These are phyloP conservation scores for Aureobasidium leucospermi DNA, from an alignment of 2,329 filamentous ascomycete species.

Conservation along the genomic window DNA sequence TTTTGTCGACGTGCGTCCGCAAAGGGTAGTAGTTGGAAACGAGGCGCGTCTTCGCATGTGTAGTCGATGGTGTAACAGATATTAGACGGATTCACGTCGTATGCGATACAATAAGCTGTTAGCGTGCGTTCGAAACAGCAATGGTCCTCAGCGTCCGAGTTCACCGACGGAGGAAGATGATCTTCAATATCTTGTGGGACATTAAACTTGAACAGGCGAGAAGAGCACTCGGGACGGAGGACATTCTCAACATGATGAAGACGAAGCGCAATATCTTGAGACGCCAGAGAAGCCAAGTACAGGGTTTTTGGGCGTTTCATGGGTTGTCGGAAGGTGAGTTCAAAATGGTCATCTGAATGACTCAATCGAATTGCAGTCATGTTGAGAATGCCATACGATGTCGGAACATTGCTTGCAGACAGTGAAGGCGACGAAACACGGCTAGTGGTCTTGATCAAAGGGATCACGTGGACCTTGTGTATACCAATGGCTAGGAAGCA, in stretches of 20 bases:
- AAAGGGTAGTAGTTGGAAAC: conserved; percentile 56
- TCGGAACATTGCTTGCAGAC: conserved; percentile 11
- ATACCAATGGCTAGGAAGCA: conserved; percentile 63
- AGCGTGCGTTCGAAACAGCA: conserved; percentile 58
- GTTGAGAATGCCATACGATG: conserved; percentile 56
- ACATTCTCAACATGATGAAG: conserved; percentile 55
- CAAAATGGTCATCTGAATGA: conserved; percentile 58
- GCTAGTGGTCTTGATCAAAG: conserved; percentile 50
- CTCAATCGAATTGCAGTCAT: conserved; percentile 53
- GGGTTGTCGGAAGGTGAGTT: conserved; percentile 54
- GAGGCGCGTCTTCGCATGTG: conserved; percentile 58
- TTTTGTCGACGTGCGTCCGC: conserved; percentile 42
- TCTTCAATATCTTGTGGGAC: conserved; percentile 52
- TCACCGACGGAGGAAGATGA: conserved; percentile 39
- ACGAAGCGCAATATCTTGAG: conserved; percentile 56
- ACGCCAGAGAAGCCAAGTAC: conserved; percentile 56
- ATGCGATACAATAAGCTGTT: conserved; percentile 62
- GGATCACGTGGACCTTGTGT: conserved; percentile 62
- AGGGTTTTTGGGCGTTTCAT: conserved; percentile 49
- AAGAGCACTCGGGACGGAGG: conserved; percentile 58
- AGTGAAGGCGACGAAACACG: conserved; percentile 49
- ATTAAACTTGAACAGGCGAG: conserved; percentile 54
- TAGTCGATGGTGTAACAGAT: conserved; percentile 57
- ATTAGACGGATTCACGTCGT: conserved; percentile 59
- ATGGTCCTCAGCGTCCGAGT: conserved; percentile 52